phyloP scores from a whole-genome alignment of 2,329 filamentous ascomycete species.

The Aspergillus unguis region DNA sequence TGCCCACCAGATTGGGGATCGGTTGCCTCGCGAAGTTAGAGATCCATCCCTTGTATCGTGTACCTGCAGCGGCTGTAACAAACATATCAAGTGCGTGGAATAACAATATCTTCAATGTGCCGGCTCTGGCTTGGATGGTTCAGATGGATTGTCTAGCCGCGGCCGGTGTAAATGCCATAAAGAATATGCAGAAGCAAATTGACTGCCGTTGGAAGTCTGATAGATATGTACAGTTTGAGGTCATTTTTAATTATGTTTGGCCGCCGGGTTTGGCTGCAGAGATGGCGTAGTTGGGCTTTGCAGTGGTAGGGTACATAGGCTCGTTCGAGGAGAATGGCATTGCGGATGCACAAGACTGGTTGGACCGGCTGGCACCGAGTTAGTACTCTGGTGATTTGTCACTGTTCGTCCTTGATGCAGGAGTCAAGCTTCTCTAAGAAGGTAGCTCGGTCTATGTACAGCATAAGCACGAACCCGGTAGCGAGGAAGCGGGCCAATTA shows the following conservation, averaged over 20 bases:
- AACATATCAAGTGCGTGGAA: not conserved
- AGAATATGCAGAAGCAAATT: not conserved
- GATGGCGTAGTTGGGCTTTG: not conserved
- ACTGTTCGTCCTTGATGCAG: not conserved
- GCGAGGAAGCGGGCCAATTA: constrained; percentile 1
- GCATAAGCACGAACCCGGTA: constrained; percentile 1
- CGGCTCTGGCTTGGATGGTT: not conserved
- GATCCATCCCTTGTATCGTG: not conserved
- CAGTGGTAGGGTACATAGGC: not conserved
- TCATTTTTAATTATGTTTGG: not conserved
- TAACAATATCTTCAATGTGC: not conserved
- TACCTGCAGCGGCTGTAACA: not conserved
- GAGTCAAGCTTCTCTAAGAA: not conserved
- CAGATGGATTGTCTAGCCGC: not conserved
- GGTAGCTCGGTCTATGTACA: constrained; percentile 1
- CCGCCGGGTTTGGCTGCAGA: not conserved
- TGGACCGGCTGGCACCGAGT: not conserved
- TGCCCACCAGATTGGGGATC: not conserved
- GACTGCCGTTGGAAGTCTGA: not conserved
- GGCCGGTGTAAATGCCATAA: not conserved
- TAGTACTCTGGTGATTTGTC: constrained; percentile 4
- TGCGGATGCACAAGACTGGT: not conserved
- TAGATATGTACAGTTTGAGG: not conserved
- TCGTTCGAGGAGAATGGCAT: constrained; percentile 1
- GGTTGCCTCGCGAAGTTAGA: not conserved